These are phyloP conservation scores for Chaetomium strumarium DNA, from an alignment of 2,329 filamentous ascomycete species.

Conservation along the genomic window DNA sequence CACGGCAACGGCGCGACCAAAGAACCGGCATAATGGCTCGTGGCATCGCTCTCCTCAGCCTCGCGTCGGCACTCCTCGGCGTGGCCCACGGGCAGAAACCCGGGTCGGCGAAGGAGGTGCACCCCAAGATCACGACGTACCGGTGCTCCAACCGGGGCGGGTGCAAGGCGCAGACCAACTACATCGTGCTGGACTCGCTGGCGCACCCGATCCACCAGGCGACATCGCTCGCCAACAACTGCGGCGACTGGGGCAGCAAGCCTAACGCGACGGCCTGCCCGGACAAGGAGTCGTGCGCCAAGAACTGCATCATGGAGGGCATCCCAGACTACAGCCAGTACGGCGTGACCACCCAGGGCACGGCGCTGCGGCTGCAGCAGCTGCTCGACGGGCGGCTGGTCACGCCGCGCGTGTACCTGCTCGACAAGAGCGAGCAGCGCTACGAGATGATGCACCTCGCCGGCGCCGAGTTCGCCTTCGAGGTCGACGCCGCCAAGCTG, in stretches of 20 bases:
- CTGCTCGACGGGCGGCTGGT: slow-evolving; percentile 21
- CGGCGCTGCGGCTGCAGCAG: slow-evolving; percentile 37
- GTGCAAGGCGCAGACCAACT: slow-evolving; percentile 41
- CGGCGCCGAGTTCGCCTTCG: slow-evolving; percentile 56
- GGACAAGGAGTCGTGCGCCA: slow-evolving; percentile 23
- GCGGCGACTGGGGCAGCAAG: slow-evolving; percentile 20
- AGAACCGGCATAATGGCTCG: slow-evolving; percentile 11
- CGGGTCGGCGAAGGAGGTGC: slow-evolving; percentile 32
- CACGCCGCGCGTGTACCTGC: slow-evolving; percentile 48
- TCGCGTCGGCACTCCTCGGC: slow-evolving; percentile 12
- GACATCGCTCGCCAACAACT: slow-evolving; percentile 7
- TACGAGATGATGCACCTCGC: slow-evolving; percentile 54
- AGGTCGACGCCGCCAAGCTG: slow-evolving; percentile 55
- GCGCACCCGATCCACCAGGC: slow-evolving; percentile 21
- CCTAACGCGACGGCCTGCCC: slow-evolving; percentile 27
- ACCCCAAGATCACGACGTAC: slow-evolving; percentile 46
- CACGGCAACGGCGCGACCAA: not conserved
- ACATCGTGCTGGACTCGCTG: slow-evolving; percentile 45
- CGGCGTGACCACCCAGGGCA: slow-evolving; percentile 30
- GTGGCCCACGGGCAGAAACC: slow-evolving; percentile 14
- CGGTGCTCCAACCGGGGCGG: slow-evolving; percentile 44
- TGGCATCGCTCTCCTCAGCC: slow-evolving; percentile 7
- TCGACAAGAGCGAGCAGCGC: slow-evolving; percentile 43
- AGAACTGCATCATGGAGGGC: slow-evolving; percentile 24
- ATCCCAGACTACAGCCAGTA: slow-evolving; percentile 14